Base-by-base conservation (phyloP, 108 stramenopile genomes). In the Cyclotella choctawhatcheeana region DNA sequence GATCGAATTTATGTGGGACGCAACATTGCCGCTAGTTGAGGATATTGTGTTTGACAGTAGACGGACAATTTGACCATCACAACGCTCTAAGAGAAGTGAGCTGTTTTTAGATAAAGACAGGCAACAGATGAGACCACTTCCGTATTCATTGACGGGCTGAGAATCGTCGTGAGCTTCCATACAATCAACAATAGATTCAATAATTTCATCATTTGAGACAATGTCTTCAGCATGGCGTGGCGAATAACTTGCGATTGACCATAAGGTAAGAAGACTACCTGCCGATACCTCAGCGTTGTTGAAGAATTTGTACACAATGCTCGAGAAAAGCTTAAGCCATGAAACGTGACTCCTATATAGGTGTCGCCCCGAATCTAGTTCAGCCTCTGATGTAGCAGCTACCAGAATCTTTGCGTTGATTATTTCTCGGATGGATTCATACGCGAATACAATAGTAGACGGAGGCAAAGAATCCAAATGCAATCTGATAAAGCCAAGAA, bases 51-150 rank as follows among this genome's bases (percentile, higher is more conserved):
- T 40, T 59, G 72, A 62, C 17, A 79, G 32, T n/a, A 64, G 48
- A 67, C 72, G n/a, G 30, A 79, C 33, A 56, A 79, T 50, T 54
- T 47, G 22, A 14, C 71, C 77, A 44, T 72, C 48, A 1, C 58
- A 44, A 6, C 47, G 22, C 17, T 44, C 54, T 31, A 79, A 45
- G 30, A 37, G 44, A n/a, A 71, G 50, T 18, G 77, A 58, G 34
- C 67, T 34, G 20, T 17, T 31, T 60, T 67, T 32, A 40, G 45
- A 70, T 2, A 34, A 12, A 16, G 47, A 62, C 47, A 74, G 44
- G 34, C 73, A 74, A 24, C 51, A 33, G 20, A 66, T 50, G 1
- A 74, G 64, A 18, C 73, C 73, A n/a, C 34, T 58, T 14, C 65
- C 73, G 67, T 40, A 67, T 60, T 66, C 65, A 14, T 74, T 54